phyloP scores from a whole-genome alignment of 164 flowering plant genomes.

The Tetracentron sinense region DNA sequence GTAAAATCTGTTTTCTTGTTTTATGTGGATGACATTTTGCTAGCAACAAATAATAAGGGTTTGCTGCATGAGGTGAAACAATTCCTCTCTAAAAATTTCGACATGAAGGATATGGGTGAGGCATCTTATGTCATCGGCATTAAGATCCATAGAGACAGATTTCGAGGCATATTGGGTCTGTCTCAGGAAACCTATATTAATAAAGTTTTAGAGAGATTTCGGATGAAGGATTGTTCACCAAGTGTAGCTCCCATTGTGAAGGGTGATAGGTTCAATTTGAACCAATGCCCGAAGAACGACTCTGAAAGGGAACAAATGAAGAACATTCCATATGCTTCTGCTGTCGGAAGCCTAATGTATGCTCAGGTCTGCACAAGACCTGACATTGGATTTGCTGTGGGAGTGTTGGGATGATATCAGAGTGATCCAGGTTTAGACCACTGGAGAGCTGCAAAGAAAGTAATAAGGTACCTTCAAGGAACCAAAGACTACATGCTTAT shows the following conservation, averaged over 20 bases:
- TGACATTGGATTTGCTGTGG: constrained; percentile 17
- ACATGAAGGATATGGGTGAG: constrained; percentile 25
- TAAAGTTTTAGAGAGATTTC: constrained; percentile 13
- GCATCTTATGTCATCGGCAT: constrained; percentile 22
- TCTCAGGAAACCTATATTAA: constrained; percentile 15
- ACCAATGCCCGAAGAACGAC: background rate
- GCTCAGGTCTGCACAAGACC: constrained; percentile 11
- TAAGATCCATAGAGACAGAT: constrained; percentile 13
- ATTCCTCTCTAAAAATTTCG: constrained; percentile 17
- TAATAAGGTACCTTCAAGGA: constrained; percentile 19
- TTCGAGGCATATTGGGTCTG: constrained; percentile 11
- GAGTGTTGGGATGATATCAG: constrained; percentile 20
- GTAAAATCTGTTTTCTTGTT: constrained; percentile 14
- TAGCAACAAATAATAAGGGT: constrained; percentile 15
- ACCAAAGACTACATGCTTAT: constrained; percentile 14
- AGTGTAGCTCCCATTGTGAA: constrained; percentile 15
- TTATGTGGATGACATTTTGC: constrained; percentile 19
- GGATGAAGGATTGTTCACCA: constrained; percentile 19
- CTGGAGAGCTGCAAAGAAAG: constrained; percentile 18
- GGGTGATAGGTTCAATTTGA: constrained; percentile 6
- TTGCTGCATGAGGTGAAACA: constrained; percentile 17
- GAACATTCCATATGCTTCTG: constrained; percentile 12
- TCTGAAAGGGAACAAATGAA: constrained; percentile 10
- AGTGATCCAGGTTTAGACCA: constrained; percentile 19
- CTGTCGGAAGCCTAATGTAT: background rate